These are phyloP conservation scores for Mediolabrus comicus DNA, from an alignment of 108 stramenopile genomes.

Conservation along the genomic window DNA sequence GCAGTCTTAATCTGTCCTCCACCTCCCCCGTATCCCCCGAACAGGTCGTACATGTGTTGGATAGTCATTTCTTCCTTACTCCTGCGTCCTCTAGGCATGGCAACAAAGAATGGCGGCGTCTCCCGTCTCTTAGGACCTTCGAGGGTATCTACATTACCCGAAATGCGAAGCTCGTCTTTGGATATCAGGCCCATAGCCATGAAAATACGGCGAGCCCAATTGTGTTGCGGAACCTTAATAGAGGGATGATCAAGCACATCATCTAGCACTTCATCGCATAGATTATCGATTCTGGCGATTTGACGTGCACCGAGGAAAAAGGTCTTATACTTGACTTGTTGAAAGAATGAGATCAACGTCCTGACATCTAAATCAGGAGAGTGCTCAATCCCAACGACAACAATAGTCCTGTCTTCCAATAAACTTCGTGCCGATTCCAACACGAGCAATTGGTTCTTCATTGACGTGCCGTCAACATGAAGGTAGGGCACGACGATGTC, in stretches of 20 bases:
- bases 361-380: constrained; percentile 48
- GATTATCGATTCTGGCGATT: constrained; percentile 51
- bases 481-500: constrained; percentile 57
- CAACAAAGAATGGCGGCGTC: constrained; percentile 61
- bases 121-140: constrained; percentile 28
- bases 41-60: constrained; percentile 63
- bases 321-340: constrained; percentile 50
- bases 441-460: constrained; percentile 41
- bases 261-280: constrained; percentile 54
- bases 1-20: constrained; percentile 59
- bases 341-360: constrained; percentile 50
- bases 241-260: constrained; percentile 53
- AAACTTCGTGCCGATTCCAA: constrained; percentile 40
- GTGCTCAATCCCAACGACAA: constrained; percentile 54
- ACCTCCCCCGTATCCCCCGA: constrained; percentile 57
- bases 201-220: constrained; percentile 17
- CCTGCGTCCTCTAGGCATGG: constrained; percentile 55
- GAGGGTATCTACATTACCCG: constrained; percentile 3
- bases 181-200: constrained; percentile 31
- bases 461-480: constrained; percentile 52
- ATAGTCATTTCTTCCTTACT: constrained; percentile 59
- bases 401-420: constrained; percentile 37
- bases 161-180: constrained; percentile 37
- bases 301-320: constrained; percentile 55
- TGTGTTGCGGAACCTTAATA: constrained; percentile 10